A percentile compares a stretch with the other conserved stretches of the same genome.
phyloP scores from a whole-genome alignment of 2,329 filamentous ascomycete genomes.

The Fusarium sp. region DNA sequence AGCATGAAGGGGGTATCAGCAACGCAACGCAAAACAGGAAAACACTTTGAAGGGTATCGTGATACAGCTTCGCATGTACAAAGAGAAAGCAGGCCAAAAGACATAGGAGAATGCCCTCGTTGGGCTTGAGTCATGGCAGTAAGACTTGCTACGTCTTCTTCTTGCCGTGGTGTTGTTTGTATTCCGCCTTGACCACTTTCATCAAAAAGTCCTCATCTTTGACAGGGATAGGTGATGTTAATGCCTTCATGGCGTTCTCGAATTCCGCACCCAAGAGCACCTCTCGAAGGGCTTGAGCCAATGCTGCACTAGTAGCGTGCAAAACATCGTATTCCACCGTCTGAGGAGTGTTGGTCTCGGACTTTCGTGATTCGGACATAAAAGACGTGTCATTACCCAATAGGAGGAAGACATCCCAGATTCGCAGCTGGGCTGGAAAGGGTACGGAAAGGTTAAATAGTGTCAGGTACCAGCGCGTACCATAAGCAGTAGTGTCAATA shows the following conservation, averaged over 20 bases:
- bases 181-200: conserved; percentile 88
- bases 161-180: conserved; percentile 70
- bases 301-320: conserved; percentile 87
- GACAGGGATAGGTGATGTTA: conserved; percentile 93
- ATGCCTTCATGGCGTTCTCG: conserved; percentile 96
- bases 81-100: conserved; percentile 33
- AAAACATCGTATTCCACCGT: conserved; percentile 78
- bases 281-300: conserved; percentile 90
- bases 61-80: conserved; percentile 36
- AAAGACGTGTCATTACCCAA: conserved; percentile 63
- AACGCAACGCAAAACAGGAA: conserved; percentile 32
- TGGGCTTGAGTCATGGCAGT: conserved; percentile 37
- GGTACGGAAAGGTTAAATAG: conserved; percentile 97
- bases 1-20: conserved; percentile 41
- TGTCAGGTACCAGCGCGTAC: conserved; percentile 96
- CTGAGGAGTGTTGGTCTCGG: conserved; percentile 28
- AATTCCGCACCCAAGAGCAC: conserved; percentile 93
- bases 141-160: conserved; percentile 51
- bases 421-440: conserved; percentile 89
- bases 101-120: conserved; percentile 34
- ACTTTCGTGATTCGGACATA: conserved; percentile 20
- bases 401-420: conserved; percentile 98
- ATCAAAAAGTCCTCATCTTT: conserved; percentile 94
- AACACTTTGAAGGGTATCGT: conserved; percentile 33
- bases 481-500: conserved; percentile 91